Base-by-base conservation (phyloP, 73 alveolate species). In the Blepharisma stoltei region DNA sequence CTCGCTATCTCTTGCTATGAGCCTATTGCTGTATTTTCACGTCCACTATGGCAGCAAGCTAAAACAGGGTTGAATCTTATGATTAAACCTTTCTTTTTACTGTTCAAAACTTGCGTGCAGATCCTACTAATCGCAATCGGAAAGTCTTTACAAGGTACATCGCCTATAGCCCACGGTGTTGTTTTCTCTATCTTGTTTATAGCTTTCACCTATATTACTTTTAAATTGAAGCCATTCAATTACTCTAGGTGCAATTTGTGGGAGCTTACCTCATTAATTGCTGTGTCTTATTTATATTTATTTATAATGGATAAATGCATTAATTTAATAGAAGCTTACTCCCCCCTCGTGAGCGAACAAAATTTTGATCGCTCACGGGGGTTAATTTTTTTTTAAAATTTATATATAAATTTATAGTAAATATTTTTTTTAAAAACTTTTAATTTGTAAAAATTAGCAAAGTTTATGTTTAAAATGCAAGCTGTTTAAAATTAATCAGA, bases 11-110 rank as follows among this genome's bases (percentile, higher is more conserved):
- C 27, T 14, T 38, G 25, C 27, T 69, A 44, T 69, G 67, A 69
- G n/a, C 79, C 79, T 69, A 43, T 69, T 25, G 79, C 79, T 69
- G 65, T 25, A 23, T 69, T 44, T 43, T 18, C 54, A 14, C 20
- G 79, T 7, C 79, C 79, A 43, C 41, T 69, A 0, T 69, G 79
- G 80, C 65, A 69, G 27, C 65, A 69, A 43, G 55, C 79, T n/a
- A 38, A 46, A n/a, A 69, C 79, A 46, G 79, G 79, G 69, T 5
- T 69, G 23, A 69, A 46, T 43, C 23, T 69, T 7, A 44, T 18
- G 38, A 46, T 46, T 20, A 69, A 69, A 43, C 79, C 79, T 9
- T n/a, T 44, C n/a, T 69, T 69, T 44, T 43, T 69, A 14, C 43
- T 69, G 0, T 44, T 69, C 27, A 69, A 69, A 43, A 69, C 79